Evolutionary conservation across 73 alveolate species (phyloP), one percentile per base, ranked within the genome.

Genomic region (Paramecium biaurelia): DNA sequence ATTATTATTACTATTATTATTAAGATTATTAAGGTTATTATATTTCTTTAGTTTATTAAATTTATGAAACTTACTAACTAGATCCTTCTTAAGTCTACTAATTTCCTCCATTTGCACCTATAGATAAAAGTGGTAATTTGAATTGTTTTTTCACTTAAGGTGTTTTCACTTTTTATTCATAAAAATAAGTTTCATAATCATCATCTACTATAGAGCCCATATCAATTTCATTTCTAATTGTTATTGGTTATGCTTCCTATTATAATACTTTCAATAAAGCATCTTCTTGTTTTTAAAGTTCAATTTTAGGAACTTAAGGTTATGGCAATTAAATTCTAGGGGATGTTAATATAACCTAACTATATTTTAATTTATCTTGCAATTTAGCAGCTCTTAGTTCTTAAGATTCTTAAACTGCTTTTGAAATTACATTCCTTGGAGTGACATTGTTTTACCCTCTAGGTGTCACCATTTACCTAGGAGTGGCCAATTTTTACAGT

Each of bases 331-430:
- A 53, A 21, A 63, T 63, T 63, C 84, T 63, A 12, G 84, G 84
- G 1, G 84, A 63, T 12, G 84, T 63, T 26, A 63, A 30, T 4
- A 4, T 32, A 12, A 24, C 3, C 12, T 63, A 32, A 63, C 84
- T 63, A 26, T 63, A 63, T 32, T 63, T 63, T 3, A 63, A 32
- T 26, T 63, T 63, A 12, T 63, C 84, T 26, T 63, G 14, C 21
- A 63, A 63, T 32, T 63, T 63, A 63, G 53, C 84, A 12, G 84
- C 45, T 26, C 84, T 63, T 63, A 63, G 4, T 12, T 63, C 84
- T 63, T 63, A 63, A 30, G 84, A 63, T 63, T 63, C 84, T 63
- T 63, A 63, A 32, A 63, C 84, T 11, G 84, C 84, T 26, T 63
- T 63, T 14, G 84, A 32, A 23, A 23, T 32, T 26, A 63, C 20